Base-by-base conservation (phyloP, 805 yeast genomes). In the Ogataea haglerorum region DNA sequence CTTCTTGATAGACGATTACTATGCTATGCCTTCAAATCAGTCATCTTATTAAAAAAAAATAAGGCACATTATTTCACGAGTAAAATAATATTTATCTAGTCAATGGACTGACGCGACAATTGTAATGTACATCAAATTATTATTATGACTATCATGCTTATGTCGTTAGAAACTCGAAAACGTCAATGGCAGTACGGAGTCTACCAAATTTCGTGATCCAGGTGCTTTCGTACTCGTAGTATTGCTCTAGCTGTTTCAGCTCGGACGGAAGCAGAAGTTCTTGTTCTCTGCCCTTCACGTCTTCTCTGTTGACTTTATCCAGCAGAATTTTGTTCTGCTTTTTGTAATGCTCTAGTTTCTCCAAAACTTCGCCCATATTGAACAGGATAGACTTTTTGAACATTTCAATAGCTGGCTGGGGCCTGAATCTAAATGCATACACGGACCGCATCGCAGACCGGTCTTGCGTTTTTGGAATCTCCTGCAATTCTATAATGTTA, bases 361-460 rank as follows among this genome's bases (percentile, higher is more conserved):
- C 65, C 49, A 82, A 65, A 7, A 70, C 57, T 43, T 69, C 70
- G 3, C 75, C 80, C 68, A 80, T 76, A 47, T 75, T 74, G 53
- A 65, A 78, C 36, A 75, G 54, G 22, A 83, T 52, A 15, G 74
- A 64, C 34, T 69, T 63, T 13, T 57, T 53, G 30, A 76, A 48
- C 43, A 63, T 58, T 10, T 57, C 56, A 39, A 63, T 61, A 8
- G 71, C 60, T 14, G 60, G 53, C 4, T 44, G 43, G 29, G 64
- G 65, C 43, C 78, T 79, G 36, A 51, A 44, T 54, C 88, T 75
- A 71, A 88, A 93, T 24, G 90, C 72, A 58, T 78, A 93, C 21
- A 85, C 83, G 1, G 97, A 83, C 51, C 95, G 79, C 29, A 86
- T 80, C 0, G 97, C 95, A 2, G 95, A 90, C 51, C 98, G 74